Evolutionary conservation across 1,139 yeast species (phyloP).

Genomic region (Kodamaea sp.): DNA sequence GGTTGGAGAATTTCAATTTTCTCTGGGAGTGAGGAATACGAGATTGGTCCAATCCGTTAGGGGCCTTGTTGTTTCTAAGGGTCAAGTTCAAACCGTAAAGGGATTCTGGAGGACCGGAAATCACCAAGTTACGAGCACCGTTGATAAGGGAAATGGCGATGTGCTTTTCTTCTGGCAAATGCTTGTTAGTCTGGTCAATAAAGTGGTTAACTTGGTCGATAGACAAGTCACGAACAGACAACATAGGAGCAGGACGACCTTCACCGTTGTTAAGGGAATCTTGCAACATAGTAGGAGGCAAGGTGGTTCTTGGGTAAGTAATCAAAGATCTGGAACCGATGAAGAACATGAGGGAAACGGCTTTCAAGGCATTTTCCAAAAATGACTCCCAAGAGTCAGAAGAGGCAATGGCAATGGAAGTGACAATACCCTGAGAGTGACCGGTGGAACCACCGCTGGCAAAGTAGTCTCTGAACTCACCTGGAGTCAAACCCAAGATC

Average conservation of each 20-base stretch:
- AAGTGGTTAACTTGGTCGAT: slow-evolving; percentile 74
- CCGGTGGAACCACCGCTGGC: slow-evolving; percentile 79
- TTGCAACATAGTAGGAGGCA: slow-evolving; percentile 91
- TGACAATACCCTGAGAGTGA: slow-evolving; percentile 96
- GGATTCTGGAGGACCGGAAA: slow-evolving; percentile 99
- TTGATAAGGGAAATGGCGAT: slow-evolving; percentile 87
- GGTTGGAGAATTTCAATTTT: slow-evolving; percentile 86
- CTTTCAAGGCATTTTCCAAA: slow-evolving; percentile 68
- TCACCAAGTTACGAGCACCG: slow-evolving; percentile 94
- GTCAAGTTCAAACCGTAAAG: slow-evolving; percentile 91
- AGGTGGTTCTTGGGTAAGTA: slow-evolving; percentile 88
- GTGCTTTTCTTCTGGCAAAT: slow-evolving; percentile 89
- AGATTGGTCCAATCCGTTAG: slow-evolving; percentile 91
- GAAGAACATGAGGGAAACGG: slow-evolving; percentile 83
- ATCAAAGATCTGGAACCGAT: slow-evolving; percentile 91
- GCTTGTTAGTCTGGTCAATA: slow-evolving; percentile 86
- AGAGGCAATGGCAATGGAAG: slow-evolving; percentile 89
- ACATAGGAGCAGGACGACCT: slow-evolving; percentile 97
- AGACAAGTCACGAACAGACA: slow-evolving; percentile 86
- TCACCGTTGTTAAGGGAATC: slow-evolving; percentile 94
- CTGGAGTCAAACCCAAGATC: slow-evolving; percentile 85
- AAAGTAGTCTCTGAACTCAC: slow-evolving; percentile 71
- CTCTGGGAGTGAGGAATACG: slow-evolving; percentile 92
- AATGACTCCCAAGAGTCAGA: slow-evolving; percentile 86
- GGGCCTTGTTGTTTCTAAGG: slow-evolving; percentile 92